Evolutionary conservation across 495 filamentous ascomycete genomes (phyloP).

Genomic region (Peziza echinospora): DNA sequence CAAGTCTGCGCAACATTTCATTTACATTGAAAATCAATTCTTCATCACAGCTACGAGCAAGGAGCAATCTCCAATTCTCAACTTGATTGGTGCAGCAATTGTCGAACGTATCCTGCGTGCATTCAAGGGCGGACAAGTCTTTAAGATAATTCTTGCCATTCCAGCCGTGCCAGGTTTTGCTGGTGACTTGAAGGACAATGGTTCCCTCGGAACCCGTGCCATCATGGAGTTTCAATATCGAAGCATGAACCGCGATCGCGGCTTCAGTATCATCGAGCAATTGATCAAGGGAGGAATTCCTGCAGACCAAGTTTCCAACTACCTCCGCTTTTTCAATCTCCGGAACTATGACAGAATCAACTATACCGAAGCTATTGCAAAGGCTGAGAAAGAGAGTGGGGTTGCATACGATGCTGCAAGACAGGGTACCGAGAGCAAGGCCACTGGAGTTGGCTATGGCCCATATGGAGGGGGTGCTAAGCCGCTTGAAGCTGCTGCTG

Average conservation of each 20-base stretch:
- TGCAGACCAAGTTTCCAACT: conserved; percentile 36
- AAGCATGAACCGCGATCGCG: conserved; percentile 41
- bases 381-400: conserved; percentile 43
- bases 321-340: conserved; percentile 91
- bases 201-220: conserved; percentile 62
- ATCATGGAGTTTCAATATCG: conserved; percentile 95
- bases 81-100: conserved; percentile 72
- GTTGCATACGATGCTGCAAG: conserved; percentile 42
- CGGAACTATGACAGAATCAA: conserved; percentile 88
- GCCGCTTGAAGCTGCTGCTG: not conserved
- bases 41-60: conserved; percentile 73
- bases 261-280: conserved; percentile 63
- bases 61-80: conserved; percentile 56
- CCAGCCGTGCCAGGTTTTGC: conserved; percentile 80
- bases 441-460: not conserved
- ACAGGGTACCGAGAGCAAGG: conserved; percentile 25
- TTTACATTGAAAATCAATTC: conserved; percentile 97
- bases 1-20: conserved; percentile 54
- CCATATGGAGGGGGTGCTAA: not conserved
- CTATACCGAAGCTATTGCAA: conserved; percentile 36
- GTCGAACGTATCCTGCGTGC: conserved; percentile 73
- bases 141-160: conserved; percentile 69
- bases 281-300: conserved; percentile 51
- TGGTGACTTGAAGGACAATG: conserved; percentile 61
- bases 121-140: conserved; percentile 45